These are phyloP conservation scores for Phytophthora pluvialis DNA, from an alignment of 352 stramenopile species.

Conservation along the genomic window DNA sequence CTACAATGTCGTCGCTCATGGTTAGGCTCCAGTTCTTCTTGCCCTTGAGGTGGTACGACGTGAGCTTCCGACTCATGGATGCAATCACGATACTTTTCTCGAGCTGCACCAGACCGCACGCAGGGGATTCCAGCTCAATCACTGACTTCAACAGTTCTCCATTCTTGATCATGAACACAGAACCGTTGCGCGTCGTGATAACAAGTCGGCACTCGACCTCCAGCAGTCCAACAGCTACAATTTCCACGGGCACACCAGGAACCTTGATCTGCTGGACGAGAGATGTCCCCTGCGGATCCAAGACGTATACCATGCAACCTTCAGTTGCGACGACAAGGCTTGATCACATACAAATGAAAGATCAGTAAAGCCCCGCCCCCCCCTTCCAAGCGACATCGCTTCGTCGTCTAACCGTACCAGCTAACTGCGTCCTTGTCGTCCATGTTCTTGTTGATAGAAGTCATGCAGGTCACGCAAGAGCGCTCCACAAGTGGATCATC, in stretches of 20 bases:
- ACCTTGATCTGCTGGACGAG: slow-evolving; percentile 76
- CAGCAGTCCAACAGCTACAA: slow-evolving; percentile 70
- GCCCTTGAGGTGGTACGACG: slow-evolving; percentile 91
- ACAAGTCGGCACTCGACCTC: slow-evolving; percentile 90
- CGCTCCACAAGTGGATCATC: slow-evolving; percentile 77
- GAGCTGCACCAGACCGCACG: slow-evolving; percentile 76
- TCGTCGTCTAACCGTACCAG: slow-evolving; percentile 43
- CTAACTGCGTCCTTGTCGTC: slow-evolving; percentile 82
- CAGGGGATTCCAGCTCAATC: slow-evolving; percentile 87
- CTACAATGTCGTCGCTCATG: slow-evolving; percentile 85
- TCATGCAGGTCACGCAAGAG: slow-evolving; percentile 88
- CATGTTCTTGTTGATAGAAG: slow-evolving; percentile 90
- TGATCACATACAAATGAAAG: slow-evolving; percentile 19
- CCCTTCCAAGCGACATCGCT: background rate
- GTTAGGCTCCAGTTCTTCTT: slow-evolving; percentile 92
- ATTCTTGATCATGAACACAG: slow-evolving; percentile 93
- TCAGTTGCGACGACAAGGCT: slow-evolving; percentile 90
- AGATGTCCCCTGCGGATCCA: slow-evolving; percentile 78
- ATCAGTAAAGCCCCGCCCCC: slow-evolving; percentile 2
- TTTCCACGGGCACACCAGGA: slow-evolving; percentile 75
- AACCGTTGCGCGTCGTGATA: slow-evolving; percentile 84
- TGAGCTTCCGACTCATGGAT: slow-evolving; percentile 87
- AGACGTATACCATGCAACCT: slow-evolving; percentile 74
- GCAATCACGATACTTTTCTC: slow-evolving; percentile 90
- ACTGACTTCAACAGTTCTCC: slow-evolving; percentile 85